Percentiles rank a stretch among this genome's conserved stretches.
Conservation (phyloP, 1,284 basidiomycete species). For the Megacollybia platyphylla region DNA sequence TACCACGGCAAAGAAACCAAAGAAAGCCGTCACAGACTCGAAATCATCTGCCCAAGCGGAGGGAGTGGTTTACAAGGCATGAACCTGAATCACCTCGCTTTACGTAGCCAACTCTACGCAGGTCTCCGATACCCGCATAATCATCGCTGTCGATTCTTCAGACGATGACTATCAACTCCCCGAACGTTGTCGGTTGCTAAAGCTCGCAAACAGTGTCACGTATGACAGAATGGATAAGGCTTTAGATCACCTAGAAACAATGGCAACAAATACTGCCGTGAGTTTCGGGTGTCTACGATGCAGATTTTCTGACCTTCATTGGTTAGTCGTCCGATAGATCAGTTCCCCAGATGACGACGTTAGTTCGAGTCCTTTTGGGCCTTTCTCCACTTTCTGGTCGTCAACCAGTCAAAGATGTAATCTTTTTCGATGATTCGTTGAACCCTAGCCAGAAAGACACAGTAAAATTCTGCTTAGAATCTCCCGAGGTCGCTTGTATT, state of each 20-base stretch:
- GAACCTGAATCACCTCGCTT: conserved; percentile 5
- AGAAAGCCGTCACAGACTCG: conserved; percentile 23
- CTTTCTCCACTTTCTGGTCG: conserved; percentile 30
- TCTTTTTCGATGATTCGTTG: conserved; percentile 65
- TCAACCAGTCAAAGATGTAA: conserved; percentile 24
- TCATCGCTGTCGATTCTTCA: conserved; percentile 59
- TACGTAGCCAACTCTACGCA: conserved; percentile 13
- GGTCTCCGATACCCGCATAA: conserved; percentile 68
- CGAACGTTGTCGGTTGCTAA: conserved; percentile 73
- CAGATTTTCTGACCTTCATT: conserved; percentile 1
- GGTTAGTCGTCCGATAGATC: neutral
- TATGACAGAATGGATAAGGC: conserved; percentile 86
- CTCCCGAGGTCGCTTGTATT: conserved; percentile 80
- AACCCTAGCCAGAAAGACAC: conserved; percentile 82
- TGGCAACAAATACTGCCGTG: conserved; percentile 12
- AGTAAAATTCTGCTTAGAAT: conserved; percentile 60
- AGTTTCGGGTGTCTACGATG: neutral
- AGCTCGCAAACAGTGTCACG: conserved; percentile 85
- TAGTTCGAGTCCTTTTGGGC: conserved; percentile 60
- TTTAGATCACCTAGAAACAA: conserved; percentile 50
- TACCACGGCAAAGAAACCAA: conserved; percentile 36
- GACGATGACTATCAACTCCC: conserved; percentile 61
- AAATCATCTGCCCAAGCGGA: conserved; percentile 34
- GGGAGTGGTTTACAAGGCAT: conserved; percentile 76
- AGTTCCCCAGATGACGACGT: conserved; percentile 27